A percentile compares a stretch with the other conserved stretches of the same genome.
These are phyloP conservation scores for Calonectria pauciramosa DNA, from an alignment of 2,329 filamentous ascomycete genomes.

Conservation along the genomic window DNA sequence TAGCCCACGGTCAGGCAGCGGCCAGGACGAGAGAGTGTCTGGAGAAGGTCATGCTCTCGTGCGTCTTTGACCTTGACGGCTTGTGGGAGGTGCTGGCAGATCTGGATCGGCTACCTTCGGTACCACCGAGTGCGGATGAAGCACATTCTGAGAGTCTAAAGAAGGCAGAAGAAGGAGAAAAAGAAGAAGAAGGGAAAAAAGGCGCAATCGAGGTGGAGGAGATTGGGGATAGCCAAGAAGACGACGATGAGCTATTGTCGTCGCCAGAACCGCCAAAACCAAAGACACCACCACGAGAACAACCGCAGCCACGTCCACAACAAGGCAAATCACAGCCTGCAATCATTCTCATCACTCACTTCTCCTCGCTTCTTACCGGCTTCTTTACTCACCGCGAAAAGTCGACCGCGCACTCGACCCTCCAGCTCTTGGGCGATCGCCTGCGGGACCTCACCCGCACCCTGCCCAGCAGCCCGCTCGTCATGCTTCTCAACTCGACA, in stretches of 20 bases:
- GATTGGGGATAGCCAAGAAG: conserved; percentile 53
- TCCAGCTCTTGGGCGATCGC: conserved; percentile 62
- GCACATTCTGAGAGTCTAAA: background rate
- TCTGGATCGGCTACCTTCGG: conserved; percentile 49
- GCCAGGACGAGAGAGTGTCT: conserved; percentile 55
- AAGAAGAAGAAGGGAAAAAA: background rate
- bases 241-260: conserved; percentile 37
- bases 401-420: conserved; percentile 60
- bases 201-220: conserved; percentile 35
- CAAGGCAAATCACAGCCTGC: conserved; percentile 49
- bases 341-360: conserved; percentile 69
- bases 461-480: conserved; percentile 58
- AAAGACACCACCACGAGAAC: background rate
- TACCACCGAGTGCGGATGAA: background rate
- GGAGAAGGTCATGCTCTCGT: conserved; percentile 65
- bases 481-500: conserved; percentile 69
- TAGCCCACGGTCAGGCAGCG: conserved; percentile 32
- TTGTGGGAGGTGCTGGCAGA: conserved; percentile 70
- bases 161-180: background rate
- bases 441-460: conserved; percentile 61
- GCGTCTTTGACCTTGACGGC: conserved; percentile 71
- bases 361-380: conserved; percentile 64
- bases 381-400: conserved; percentile 66
- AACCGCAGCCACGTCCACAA: background rate
- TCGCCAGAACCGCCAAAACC: background rate